phyloP scores from a whole-genome alignment of 1,139 yeast species.

The Groenewaldozyma sp. region DNA sequence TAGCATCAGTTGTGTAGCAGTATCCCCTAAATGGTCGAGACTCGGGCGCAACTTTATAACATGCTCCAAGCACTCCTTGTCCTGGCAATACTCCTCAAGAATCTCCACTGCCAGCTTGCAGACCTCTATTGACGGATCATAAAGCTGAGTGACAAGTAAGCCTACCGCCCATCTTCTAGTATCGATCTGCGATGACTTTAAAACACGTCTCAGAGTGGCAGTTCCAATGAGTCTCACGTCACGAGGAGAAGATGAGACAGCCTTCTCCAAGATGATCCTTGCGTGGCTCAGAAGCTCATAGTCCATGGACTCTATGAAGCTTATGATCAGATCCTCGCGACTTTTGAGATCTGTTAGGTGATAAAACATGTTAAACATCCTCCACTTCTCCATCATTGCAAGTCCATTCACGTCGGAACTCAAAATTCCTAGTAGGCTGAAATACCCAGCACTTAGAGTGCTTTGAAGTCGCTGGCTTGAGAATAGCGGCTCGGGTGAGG shows the following conservation, averaged over 20 bases:
- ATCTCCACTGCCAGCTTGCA: conserved; percentile 48
- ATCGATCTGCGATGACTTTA: conserved; percentile 21
- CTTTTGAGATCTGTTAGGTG: conserved; percentile 52
- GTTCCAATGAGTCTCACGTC: conserved; percentile 51
- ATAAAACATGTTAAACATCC: conserved; percentile 69
- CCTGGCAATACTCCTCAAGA: conserved; percentile 40
- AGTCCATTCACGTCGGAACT: conserved; percentile 55
- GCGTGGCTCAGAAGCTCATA: conserved; percentile 58
- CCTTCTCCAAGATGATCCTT: conserved; percentile 55
- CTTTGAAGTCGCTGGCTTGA: conserved; percentile 49
- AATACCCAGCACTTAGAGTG: conserved; percentile 69
- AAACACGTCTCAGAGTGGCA: conserved; percentile 39
- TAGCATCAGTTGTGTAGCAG: conserved; percentile 41
- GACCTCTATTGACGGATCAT: conserved; percentile 54
- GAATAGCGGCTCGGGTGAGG: conserved; percentile 66
- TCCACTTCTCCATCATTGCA: conserved; percentile 66
- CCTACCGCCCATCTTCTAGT: conserved; percentile 36
- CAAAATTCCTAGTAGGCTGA: conserved; percentile 66
- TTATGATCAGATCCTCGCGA: conserved; percentile 50
- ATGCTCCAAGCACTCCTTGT: conserved; percentile 35
- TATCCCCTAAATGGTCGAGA: conserved; percentile 36
- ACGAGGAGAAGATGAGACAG: conserved; percentile 48
- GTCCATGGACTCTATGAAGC: conserved; percentile 53
- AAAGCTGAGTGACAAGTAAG: conserved; percentile 57
- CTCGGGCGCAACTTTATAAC: conserved; percentile 39